Evolutionary conservation across 2,329 filamentous ascomycete species (phyloP), one percentile per base, ranked within the genome.

Genomic region (Colletotrichum gloeosporioides): DNA sequence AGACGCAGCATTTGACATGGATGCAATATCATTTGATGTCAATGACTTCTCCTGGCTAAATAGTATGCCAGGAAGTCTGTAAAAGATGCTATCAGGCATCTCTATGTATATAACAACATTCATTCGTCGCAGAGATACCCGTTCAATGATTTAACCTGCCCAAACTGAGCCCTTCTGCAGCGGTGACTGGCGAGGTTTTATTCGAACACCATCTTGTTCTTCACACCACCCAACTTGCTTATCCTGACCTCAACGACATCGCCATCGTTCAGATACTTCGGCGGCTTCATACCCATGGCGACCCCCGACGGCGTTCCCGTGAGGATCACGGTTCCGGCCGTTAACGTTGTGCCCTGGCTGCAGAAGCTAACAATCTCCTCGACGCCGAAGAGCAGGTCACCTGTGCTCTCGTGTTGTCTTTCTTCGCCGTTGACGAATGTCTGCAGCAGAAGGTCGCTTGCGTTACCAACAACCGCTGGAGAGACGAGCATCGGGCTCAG

Each of bases 311-410:
- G 84, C 39, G 89, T 90, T 2, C 88, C 87, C 2, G 87, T 89
- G 5, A 89, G 84, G 55, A 92, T 83, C 0, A 90, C 84, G 25
- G 90, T 89, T 1, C 90, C 90, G 0, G 85, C 82, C 76, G 88
- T 84, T 0, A 92, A 78, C 0, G 90, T 91, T n/a, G 87, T 87
- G 0, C 87, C 89, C 53, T 85, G 86, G 49, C 87, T 89, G 22
- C 88, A 80, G 8, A 88, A 88, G 66, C 83, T 83, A 22, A 91
- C 83, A 8, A 91, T 83, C 2, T 83, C 84, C 18, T 87, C 84
- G 8, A 90, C 84, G 0, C 83, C 83, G 77, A 90, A 90, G 18
- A 92, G 88, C 29, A 92, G 78, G 66, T 91, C 86, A 1, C 85
- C 83, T 0, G 86, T 88, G 3, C 83, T 88, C 2, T 85, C 86